Base-by-base conservation (phyloP, 2,329 filamentous ascomycete genomes). In the Talaromyces sp. region DNA sequence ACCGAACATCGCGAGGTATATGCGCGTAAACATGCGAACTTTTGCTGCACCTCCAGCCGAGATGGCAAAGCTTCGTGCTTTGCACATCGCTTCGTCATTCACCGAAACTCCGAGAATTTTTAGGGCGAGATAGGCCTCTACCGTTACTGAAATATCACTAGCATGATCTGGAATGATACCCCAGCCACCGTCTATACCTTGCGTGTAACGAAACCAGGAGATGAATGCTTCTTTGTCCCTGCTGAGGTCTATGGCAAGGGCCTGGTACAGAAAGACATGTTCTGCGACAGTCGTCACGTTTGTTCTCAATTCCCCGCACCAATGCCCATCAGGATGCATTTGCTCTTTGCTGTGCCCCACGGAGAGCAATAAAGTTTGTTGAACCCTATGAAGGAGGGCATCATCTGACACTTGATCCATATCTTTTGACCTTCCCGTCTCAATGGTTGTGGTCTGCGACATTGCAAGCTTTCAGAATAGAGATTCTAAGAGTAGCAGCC, bases 1-100 rank as follows among this genome's bases (percentile, higher is more conserved):
- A 9, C 77, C 77, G 56, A 79, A 75, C 2, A 64, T 69, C 3
- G 74, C 74, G 1, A 76, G 60, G 52, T 63, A 73, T 6, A 76
- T 66, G 13, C 74, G 71, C 0, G 74, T 75, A n/a, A 74, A 72
- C 4, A 74, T 65, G 4, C 75, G 72, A 7, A 78, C 72, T 35
- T 70, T 71, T 1, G 70, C 74, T 1, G 75, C 65, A 1, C 76
- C 75, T 1, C 76, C 78, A 13, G 62, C 24, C 19, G 33, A 35
- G 19, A 35, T 3, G 16, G 41, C 14, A 19, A 43, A 43, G 6
- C 16, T 1, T 10, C 41, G 41, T 43, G 41, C 41, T 43, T 43
- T 43, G 41, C 41, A 14, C 41, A 43, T 43, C n/a, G 41, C 41
- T 43, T 43, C 41, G n/a, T 43, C 41, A 19, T 43, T 5, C 14